Evolutionary conservation across 2,329 filamentous ascomycete species (phyloP), one percentile per base, ranked within the genome.

Genomic region (Atkinsonella texensis): DNA sequence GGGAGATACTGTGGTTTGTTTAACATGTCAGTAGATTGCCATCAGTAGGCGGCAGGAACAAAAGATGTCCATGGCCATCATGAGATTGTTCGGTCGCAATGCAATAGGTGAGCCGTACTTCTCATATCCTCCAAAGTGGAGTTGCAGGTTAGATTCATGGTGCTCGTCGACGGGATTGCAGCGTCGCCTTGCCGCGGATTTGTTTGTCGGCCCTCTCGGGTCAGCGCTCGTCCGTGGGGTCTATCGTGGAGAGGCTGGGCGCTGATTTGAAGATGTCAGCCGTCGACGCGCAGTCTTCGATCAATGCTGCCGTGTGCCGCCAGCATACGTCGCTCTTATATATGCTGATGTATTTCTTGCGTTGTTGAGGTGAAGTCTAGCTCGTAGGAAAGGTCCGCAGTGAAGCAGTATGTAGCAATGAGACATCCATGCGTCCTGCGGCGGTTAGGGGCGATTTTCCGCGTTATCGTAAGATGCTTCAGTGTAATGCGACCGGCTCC

Each of bases 71-170:
- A 31, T 17, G 5, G 18, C 35, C 4, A 15, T 38, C 8, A 12
- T 12, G 35, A 15, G 4, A 15, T 38, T 38, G 8, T 15, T 38
- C 11, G 15, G 1, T 38, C 10, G 35, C 35, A 15, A 12, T 15
- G 10, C 40, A 40, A 23, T 46, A 43, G 44, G 38, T 15, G n/a
- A 1, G 50, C 61, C 68, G 18, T 64, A 72, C 68, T 73, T 60
- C 62, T 66, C 61, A 73, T 62, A 52, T 70, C 65, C 58, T 73
- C 70, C 59, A 73, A 58, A 52, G 70, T 73, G 38, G 66, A 62
- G 55, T 73, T 73, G 57, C 70, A 73, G 39, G 67, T 69, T 17
- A 66, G 50, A 56, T 69, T 69, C 62, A 71, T 59, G 32, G 50
- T 53, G 53, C 46, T n/a, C 31, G 42, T 31, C 9, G 15, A 15